phyloP scores from a whole-genome alignment of 441 rosid species.

The California macrophylla region DNA sequence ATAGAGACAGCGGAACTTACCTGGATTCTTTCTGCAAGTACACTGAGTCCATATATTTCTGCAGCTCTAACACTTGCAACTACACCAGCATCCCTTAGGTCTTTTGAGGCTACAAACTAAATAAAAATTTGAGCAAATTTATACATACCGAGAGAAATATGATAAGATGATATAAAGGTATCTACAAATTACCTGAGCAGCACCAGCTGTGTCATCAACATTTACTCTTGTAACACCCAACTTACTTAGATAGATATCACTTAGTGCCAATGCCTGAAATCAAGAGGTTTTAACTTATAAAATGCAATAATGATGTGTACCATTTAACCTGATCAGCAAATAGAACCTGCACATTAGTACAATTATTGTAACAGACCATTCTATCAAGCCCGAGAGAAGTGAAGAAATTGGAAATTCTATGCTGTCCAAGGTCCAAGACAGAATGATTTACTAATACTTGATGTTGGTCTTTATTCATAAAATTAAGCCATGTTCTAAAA shows the following conservation, averaged over 20 bases:
- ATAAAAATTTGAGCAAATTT: neutral
- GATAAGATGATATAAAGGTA: slow-evolving; percentile 7
- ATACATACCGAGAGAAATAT: neutral
- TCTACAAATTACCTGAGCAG: slow-evolving; percentile 59
- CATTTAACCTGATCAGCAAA: slow-evolving; percentile 3
- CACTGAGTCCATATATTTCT: slow-evolving; percentile 64
- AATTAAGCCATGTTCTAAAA: neutral
- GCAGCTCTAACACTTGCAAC: slow-evolving; percentile 90
- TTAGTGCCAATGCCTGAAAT: slow-evolving; percentile 72
- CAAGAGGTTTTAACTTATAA: neutral
- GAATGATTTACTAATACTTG: neutral
- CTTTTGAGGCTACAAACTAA: slow-evolving; percentile 54
- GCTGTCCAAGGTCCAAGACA: neutral
- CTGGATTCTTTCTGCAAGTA: slow-evolving; percentile 71
- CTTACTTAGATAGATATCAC: slow-evolving; percentile 52
- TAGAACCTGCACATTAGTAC: slow-evolving; percentile 2
- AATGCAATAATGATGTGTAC: neutral
- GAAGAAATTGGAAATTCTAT: neutral
- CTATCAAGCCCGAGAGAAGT: neutral
- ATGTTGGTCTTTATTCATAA: neutral
- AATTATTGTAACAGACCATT: neutral
- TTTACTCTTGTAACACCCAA: slow-evolving; percentile 50
- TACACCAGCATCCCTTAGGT: slow-evolving; percentile 56
- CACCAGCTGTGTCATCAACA: slow-evolving; percentile 73
- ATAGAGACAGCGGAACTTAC: slow-evolving; percentile 21